Conservation (phyloP, 192 early-diverging fungal species). For the Mortierella antarctica region DNA sequence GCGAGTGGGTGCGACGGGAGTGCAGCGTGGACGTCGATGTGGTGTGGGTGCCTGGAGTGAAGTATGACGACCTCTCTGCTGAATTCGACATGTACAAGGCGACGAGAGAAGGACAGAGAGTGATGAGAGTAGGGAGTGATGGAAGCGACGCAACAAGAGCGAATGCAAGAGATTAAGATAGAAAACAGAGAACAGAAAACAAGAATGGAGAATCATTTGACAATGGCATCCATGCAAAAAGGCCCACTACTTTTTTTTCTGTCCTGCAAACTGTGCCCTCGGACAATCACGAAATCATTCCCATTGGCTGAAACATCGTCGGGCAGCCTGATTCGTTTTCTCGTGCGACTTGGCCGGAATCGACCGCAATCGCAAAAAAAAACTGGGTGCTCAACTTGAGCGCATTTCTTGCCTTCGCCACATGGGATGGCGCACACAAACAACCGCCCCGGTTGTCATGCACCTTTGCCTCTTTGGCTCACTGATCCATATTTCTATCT, state of each 20-base stretch:
- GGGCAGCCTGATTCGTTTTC: neutral
- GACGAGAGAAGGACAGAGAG: neutral
- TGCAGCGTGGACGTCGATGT: too few relatives aligned
- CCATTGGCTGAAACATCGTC: neutral
- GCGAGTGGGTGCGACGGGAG: neutral
- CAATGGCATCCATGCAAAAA: too few relatives aligned
- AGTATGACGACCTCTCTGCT: neutral
- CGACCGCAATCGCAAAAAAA: neutral
- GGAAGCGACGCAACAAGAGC: neutral
- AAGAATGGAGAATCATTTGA: too few relatives aligned
- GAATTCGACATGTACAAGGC: neutral
- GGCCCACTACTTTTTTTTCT: neutral
- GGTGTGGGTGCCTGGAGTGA: neutral
- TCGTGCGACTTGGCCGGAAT: neutral
- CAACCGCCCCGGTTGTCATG: too few relatives aligned
- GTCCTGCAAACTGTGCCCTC: too few relatives aligned
- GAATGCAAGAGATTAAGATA: conserved; percentile 5
- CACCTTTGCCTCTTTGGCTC: too few relatives aligned
- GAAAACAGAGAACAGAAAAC: neutral
- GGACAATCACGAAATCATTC: conserved; percentile 7
- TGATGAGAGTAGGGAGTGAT: neutral
- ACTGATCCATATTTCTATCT: too few relatives aligned
- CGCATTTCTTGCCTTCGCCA: too few relatives aligned
- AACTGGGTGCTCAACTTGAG: neutral
- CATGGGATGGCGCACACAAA: too few relatives aligned